Evolutionary conservation across 495 filamentous ascomycete species (phyloP), one percentile per base, ranked within the genome.

Genomic region (Penicillium alfredii): DNA sequence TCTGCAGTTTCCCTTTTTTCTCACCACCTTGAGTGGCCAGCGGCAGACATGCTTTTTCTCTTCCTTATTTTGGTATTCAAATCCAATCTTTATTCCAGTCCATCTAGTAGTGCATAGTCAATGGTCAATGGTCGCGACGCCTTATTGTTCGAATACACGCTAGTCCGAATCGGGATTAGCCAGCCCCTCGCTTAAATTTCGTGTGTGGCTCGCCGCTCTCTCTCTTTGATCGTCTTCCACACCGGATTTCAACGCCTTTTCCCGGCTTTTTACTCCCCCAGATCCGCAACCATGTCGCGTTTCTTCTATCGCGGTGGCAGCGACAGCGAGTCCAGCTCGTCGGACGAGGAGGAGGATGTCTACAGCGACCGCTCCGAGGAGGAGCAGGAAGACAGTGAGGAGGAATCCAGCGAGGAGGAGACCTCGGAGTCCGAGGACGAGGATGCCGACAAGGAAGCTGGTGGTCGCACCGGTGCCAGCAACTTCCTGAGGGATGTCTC

Each of bases 291-390:
- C 49, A 64, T 64, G 66, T 97, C 92, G 77, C 85, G 90, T 61
- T 98, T 98, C 72, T 97, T 97, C 78, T 84, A 87, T 66, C 81
- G 81, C 51, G 83, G 82, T 62, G 85, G 87, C 68, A 89, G 88
- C 73, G 89, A 88, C 67, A 92, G 86, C 61, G 73, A 78, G 45
- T 68, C 64, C 56, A 71, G 64, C 55, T 71, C 68, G 60, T 93
- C 85, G 58, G 84, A 83, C 44, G 88, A 93, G 57, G 90, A 95
- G 66, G 83, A 88, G 69, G 85, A 90, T 66, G 74, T 93, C 60
- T 89, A 90, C 76, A 81, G 78, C 46, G 80, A 78, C 49, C 76
- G 78, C 47, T 82, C 81, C 58, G 78, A 80, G 52, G 74, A 71
- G 37, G 71, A 79, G 56, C 66, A 69, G 50, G 63, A 75, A 40